Percentiles rank a stretch among this genome's conserved stretches.
phyloP scores from a whole-genome alignment of 345 rosid species.

The Nasturtium officinale region DNA sequence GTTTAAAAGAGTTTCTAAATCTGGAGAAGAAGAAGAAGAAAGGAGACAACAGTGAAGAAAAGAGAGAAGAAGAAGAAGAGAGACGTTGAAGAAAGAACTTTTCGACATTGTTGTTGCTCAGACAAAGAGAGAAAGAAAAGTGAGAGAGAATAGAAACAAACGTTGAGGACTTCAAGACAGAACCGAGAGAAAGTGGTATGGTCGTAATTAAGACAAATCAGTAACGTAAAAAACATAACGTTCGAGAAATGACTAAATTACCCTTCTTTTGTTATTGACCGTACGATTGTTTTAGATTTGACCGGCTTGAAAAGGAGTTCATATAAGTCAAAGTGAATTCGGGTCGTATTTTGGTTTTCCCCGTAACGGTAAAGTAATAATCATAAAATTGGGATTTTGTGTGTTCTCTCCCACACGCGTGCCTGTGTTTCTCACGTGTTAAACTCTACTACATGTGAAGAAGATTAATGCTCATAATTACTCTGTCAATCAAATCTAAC shows the following conservation, averaged over 20 bases:
- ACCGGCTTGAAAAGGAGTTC: not conserved
- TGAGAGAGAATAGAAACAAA: constrained; percentile 26
- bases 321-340: constrained; percentile 14
- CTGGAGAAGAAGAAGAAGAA: constrained; percentile 52
- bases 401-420: constrained; percentile 29
- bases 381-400: constrained; percentile 13
- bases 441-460: constrained; percentile 29
- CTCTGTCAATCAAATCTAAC: constrained; percentile 12
- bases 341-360: constrained; percentile 7
- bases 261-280: constrained; percentile 30
- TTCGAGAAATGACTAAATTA: not conserved
- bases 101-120: constrained; percentile 54
- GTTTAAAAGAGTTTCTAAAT: constrained; percentile 51
- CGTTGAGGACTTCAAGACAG: constrained; percentile 6
- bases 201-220: constrained; percentile 37
- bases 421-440: constrained; percentile 30
- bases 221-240: constrained; percentile 4
- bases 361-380: constrained; percentile 32
- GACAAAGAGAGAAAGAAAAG: constrained; percentile 16
- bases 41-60: constrained; percentile 13
- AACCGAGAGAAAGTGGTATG: constrained; percentile 22
- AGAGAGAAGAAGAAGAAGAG: constrained; percentile 14
- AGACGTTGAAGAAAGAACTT: constrained; percentile 18
- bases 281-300: constrained; percentile 24
- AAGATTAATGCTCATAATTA: constrained; percentile 38